These are phyloP conservation scores for Ascochyta pisi DNA, from an alignment of 2,329 filamentous ascomycete species.

Conservation along the genomic window DNA sequence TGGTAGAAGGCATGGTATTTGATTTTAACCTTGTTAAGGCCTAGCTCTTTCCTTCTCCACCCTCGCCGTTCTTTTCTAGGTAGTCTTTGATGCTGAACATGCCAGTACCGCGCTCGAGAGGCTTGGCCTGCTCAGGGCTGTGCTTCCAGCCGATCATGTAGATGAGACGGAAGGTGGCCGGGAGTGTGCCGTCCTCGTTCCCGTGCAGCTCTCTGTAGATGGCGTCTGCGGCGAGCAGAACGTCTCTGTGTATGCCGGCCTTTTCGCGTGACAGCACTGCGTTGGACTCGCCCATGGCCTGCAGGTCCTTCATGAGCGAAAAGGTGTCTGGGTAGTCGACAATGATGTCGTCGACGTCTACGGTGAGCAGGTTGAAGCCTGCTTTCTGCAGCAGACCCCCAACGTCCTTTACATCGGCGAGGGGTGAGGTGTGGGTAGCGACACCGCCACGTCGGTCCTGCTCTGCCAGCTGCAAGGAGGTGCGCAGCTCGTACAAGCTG, in stretches of 20 bases:
- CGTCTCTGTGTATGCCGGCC: conserved; percentile 77
- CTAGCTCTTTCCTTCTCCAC: conserved; percentile 11
- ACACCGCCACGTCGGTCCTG: conserved; percentile 91
- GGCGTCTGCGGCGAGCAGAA: conserved; percentile 83
- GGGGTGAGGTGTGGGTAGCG: conserved; percentile 84
- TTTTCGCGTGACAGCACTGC: conserved; percentile 85
- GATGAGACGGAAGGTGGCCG: conserved; percentile 92
- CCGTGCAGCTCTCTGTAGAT: conserved; percentile 91
- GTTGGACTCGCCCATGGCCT: conserved; percentile 95
- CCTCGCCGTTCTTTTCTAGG: conserved; percentile 58
- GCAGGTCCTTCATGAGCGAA: conserved; percentile 89
- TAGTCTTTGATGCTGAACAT: conserved; percentile 89
- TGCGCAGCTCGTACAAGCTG: conserved; percentile 90
- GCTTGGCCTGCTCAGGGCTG: conserved; percentile 77
- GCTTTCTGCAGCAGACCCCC: conserved; percentile 85
- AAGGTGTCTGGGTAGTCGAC: conserved; percentile 93
- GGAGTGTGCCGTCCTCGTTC: conserved; percentile 68
- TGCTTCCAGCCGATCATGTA: conserved; percentile 99
- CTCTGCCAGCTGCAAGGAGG: conserved; percentile 90
- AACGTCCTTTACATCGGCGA: conserved; percentile 91
- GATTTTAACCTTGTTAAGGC: background rate
- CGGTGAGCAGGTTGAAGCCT: conserved; percentile 93
- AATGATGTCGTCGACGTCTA: conserved; percentile 96
- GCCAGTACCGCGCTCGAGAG: conserved; percentile 82
- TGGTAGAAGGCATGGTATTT: too few species aligned